phyloP scores from a whole-genome alignment of 129 eudicot genomes.

The Rutidosis leptorrhynchoides region DNA sequence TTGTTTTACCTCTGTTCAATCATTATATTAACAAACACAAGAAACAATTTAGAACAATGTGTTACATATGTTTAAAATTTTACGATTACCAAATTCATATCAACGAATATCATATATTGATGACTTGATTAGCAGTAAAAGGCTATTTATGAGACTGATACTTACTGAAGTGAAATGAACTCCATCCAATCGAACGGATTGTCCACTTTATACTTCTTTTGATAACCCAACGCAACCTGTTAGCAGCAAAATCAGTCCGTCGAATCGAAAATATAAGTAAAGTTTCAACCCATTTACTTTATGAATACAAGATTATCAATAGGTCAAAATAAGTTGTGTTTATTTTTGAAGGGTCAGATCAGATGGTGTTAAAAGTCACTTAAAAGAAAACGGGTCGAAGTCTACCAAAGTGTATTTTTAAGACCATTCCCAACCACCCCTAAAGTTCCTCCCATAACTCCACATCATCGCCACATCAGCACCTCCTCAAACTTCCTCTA shows the following conservation, averaged over 20 bases:
- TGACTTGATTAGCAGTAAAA: neutral
- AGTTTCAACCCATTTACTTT: neutral
- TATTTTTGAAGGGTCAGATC: neutral
- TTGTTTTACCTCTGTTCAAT: constrained; percentile 67
- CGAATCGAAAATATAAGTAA: neutral
- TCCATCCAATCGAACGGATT: constrained; percentile 98
- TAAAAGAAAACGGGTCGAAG: neutral
- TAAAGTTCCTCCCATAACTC: no score
- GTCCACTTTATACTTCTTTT: constrained; percentile 56
- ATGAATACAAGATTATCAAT: no score
- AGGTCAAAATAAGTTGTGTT: neutral
- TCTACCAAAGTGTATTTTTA: neutral
- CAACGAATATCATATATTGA: no score
- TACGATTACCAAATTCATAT: no score
- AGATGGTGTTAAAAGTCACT: neutral
- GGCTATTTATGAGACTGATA: constrained; percentile 11
- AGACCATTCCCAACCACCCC: no score
- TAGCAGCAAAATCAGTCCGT: neutral
- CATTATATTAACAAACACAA: constrained; percentile 15
- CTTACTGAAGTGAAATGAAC: constrained; percentile 78
- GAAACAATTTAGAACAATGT: neutral
- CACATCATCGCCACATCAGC: no score
- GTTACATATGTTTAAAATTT: neutral
- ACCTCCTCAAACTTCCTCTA: no score
- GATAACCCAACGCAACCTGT: constrained; percentile 69